Evolutionary conservation across 176 grass and related monocot genomes (phyloP).

Genomic region (Carex scoparia): DNA sequence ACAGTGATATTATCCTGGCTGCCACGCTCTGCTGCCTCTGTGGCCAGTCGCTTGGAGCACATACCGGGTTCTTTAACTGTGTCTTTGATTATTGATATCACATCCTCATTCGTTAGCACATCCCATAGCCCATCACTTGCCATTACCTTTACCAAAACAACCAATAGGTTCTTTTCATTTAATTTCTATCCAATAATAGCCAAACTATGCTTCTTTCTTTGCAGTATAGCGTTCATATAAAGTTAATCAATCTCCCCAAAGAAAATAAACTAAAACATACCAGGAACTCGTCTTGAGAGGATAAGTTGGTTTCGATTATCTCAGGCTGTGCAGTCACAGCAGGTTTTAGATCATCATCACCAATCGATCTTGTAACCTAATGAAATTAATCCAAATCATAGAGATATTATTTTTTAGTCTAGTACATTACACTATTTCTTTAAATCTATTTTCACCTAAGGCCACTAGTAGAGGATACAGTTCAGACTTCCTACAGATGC

Average conservation of each 20-base stretch:
- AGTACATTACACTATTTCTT: background rate
- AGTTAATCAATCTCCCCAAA: background rate
- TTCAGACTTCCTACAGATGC: background rate
- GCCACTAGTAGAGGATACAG: background rate
- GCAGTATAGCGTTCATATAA: background rate
- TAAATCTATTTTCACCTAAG: background rate
- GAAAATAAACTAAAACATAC: conserved; percentile 32
- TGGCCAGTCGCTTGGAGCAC: conserved; percentile 86
- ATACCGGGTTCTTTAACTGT: conserved; percentile 90
- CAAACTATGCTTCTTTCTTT: background rate
- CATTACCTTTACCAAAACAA: conserved; percentile 55
- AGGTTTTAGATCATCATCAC: conserved; percentile 94
- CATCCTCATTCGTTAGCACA: conserved; percentile 77
- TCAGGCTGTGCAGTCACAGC: conserved; percentile 86
- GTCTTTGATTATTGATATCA: conserved; percentile 86
- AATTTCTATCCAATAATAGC: background rate
- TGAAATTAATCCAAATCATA: conserved; percentile 11
- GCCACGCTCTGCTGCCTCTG: conserved; percentile 58
- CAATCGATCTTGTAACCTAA: conserved; percentile 93
- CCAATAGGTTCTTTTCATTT: background rate
- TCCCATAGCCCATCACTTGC: conserved; percentile 90
- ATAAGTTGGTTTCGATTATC: conserved; percentile 65
- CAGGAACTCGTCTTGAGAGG: conserved; percentile 70
- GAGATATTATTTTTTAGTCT: background rate
- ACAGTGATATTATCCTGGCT: conserved; percentile 97